Base-by-base conservation (phyloP, 208 protist genomes). In the Leishmania aethiopica region DNA sequence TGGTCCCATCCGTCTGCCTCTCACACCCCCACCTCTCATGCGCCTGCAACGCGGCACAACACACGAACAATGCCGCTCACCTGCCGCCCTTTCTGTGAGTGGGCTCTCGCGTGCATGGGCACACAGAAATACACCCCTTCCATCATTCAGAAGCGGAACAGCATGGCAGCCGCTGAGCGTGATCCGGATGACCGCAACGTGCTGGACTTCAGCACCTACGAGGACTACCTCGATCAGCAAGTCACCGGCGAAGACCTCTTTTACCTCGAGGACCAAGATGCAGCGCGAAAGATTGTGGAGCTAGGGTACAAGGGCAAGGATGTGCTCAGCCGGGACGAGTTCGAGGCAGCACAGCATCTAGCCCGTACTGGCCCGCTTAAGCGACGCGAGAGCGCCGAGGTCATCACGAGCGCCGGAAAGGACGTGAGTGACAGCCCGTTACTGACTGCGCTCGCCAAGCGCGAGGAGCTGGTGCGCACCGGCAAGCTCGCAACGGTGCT, bases 401-500 rank as follows among this genome's bases (percentile, higher is more conserved):
- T 92, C 10, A 89, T 99, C 42, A 93, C 92, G 53, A 97, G 93
- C 77, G 92, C 89, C 6, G 97, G 96, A 28, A 95, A 94, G 47
- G 86, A 94, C 22, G 88, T 94, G 13, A 96, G 88, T 75, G 81
- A 80, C 77, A 83, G 78, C 55, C 97, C 97, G n/a, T 91, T 99
- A n/a, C 92, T 99, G 7, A 77, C 88, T 3, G 95, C 94, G 6
- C 91, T 99, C 35, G 98, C 97, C 8, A 90, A 99, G 88, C 94
- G 98, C 11, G 99, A 99, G 90, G 97, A 99, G 84, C 90, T 98
- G 22, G 98, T 99, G 49, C 94, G 98, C 45, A 98, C 94, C 72
- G 99, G 98, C 47, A 99, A 98, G 88, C 90, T 99, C 13, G 93
- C 95, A 5, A 98, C 97, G 2, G 99, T 99, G 70, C 95, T 99